Evolutionary conservation across 1,139 yeast species (phyloP).

Genomic region (Debaryomycetaceae sp.): DNA sequence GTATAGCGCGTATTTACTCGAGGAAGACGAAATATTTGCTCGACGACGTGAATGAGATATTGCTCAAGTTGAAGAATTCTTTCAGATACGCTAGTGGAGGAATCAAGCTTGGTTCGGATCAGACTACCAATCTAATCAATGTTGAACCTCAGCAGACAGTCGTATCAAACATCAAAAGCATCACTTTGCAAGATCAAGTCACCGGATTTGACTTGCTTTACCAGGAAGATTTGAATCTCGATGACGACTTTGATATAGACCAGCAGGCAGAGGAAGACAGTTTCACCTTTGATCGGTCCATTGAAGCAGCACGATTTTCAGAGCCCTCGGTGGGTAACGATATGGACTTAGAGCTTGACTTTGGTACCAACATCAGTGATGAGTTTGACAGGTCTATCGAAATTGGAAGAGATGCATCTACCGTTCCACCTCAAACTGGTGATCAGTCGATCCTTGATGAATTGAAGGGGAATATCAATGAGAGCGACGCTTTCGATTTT

Average conservation of each 20-base stretch:
- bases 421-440: constrained; percentile 13
- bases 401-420: constrained; percentile 42
- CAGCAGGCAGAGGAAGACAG: constrained; percentile 13
- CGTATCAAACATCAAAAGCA: constrained; percentile 49
- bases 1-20: constrained; percentile 85
- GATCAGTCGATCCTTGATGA: constrained; percentile 29
- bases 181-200: constrained; percentile 71
- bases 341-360: constrained; percentile 49
- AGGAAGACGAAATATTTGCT: constrained; percentile 80
- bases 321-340: constrained; percentile 16
- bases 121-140: constrained; percentile 26
- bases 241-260: constrained; percentile 15
- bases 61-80: constrained; percentile 69
- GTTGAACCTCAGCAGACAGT: constrained; percentile 50
- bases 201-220: constrained; percentile 72
- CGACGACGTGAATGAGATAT: constrained; percentile 81
- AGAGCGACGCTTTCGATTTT: constrained; percentile 13
- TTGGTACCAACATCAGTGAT: constrained; percentile 31
- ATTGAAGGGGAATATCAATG: constrained; percentile 8
- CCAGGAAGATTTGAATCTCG: constrained; percentile 62
- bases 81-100: constrained; percentile 48
- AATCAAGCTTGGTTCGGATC: constrained; percentile 27
- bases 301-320: constrained; percentile 54
- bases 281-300: constrained; percentile 41
- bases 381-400: constrained; percentile 40